Base-by-base conservation (phyloP, 2,329 filamentous ascomycete species). In the Dendrostoma leiphaemia region DNA sequence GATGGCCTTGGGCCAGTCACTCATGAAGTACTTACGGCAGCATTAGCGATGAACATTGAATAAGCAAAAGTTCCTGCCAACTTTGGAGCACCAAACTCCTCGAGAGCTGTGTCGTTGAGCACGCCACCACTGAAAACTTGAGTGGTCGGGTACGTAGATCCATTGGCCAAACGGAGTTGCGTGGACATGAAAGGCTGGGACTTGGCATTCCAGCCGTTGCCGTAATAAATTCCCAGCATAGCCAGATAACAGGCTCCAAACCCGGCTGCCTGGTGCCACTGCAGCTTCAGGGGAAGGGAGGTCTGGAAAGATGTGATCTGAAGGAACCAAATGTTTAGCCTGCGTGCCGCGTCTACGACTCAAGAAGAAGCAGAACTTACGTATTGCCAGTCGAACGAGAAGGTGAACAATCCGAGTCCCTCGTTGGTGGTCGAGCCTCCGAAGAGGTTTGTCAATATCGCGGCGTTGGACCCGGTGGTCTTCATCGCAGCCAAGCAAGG, bases 301-400 rank as follows among this genome's bases (percentile, higher is more conserved):
- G 79, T 81, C 38, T 73, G 69, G 60, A 74, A 75, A 0, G 78
- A 83, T 6, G 79, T 81, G 48, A 82, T 80, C 75, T 82, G 58
- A 2, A 10, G 8, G 0, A 17, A n/a, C 13, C 2, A 2, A 34
- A 40, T 48, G 10, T 7, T 52, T 23, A 63, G 57, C 41, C 4
- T 48, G 34, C 23, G 31, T 50, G 21, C 7, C 4, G 43, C 2
- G 5, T 10, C 9, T n/a, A n/a, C n/a, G n/a, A n/a, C 7, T 35
- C 5, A 6, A 4, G 13, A 26, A 1, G 19, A 23, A 5, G 23
- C 8, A 23, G 10, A n/a, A 59, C 79, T 74, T 71, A 76, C 73
- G 44, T 77, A 77, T 72, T 77, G 79, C 78, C 79, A 82, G 57
- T 82, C 79, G n/a, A 82, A 73, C 0, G 74, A 77, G 0, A 82